Evolutionary conservation across 768 basidiomycete genomes (phyloP), one percentile per base, ranked within the genome.

Genomic region (Phlebiopsis flavidoalba): DNA sequence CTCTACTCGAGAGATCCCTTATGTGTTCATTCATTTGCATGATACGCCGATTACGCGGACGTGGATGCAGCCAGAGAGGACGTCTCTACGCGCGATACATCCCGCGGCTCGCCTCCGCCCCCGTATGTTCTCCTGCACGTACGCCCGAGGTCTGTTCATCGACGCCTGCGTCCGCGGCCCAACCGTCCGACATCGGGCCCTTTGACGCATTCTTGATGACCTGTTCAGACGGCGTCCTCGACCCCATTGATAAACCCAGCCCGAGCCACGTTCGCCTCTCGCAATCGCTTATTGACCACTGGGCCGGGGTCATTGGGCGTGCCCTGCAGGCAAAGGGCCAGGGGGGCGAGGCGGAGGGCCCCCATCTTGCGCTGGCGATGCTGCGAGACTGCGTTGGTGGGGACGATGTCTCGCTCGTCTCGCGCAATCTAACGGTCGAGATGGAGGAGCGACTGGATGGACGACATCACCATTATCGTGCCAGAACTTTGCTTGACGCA

Each of bases 371-470:
- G 10, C 64, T 81, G 31, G 60, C 67, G 48, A 65, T 81, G 45
- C 71, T 81, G 3, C 72, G 80, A 22, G 74, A 77, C 22, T 77
- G 74, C 2, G 67, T 81, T 8, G 80, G 80, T 8, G 80, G 80
- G 24, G 69, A 73, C 15, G 73, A 82, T 60, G 60, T 65, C 12
- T 69, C 72, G 17, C 68, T 72, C 5, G 75, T 72, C 12, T 81
- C 80, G n/a, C 73, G 74, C 62, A 76, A 74, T 48, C 57, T 81
- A 35, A 82, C 80, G 8, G 70, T 81, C 48, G 81, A 81, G 69
- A 80, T 80, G 75, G 76, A 76, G 58, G 79, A 78, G 43, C 73
- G 74, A n/a, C 58, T 81, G 79, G 80, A 76, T 81, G 69, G 81
- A 81, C 61, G 80, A 81, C 61, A 74, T 77, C 19, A 81, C 80